These are phyloP conservation scores for Didymella keratinophila DNA, from an alignment of 2,329 filamentous ascomycete genomes.

Conservation along the genomic window DNA sequence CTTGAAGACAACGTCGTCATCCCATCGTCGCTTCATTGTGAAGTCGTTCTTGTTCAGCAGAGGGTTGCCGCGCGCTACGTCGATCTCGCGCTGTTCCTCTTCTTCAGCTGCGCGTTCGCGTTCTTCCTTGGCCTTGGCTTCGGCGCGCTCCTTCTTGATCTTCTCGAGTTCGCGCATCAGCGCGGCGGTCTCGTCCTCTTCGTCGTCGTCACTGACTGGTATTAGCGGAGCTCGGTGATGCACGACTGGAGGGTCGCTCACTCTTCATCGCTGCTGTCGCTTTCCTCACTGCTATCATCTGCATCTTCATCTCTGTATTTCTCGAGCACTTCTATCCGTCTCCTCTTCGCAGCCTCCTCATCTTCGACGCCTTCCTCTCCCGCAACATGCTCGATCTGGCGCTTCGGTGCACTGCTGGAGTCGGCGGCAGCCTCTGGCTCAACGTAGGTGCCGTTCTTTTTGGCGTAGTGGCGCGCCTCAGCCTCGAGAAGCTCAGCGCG, in stretches of 20 bases:
- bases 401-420: constrained; percentile 64
- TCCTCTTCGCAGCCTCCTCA: constrained; percentile 80
- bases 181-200: constrained; percentile 83
- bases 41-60: constrained; percentile 88
- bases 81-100: constrained; percentile 81
- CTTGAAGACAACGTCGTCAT: constrained; percentile 99
- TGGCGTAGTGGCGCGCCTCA: constrained; percentile 86
- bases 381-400: constrained; percentile 65
- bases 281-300: constrained; percentile 67
- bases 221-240: constrained; percentile 24
- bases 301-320: constrained; percentile 90
- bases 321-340: constrained; percentile 76
- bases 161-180: constrained; percentile 93
- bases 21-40: constrained; percentile 91
- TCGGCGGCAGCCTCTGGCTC: constrained; percentile 56
- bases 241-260: constrained; percentile 28
- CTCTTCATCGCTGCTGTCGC: constrained; percentile 65
- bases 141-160: constrained; percentile 85
- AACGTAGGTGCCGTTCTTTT: constrained; percentile 72
- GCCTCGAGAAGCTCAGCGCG: constrained; percentile 88
- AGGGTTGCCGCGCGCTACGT: constrained; percentile 92
- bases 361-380: constrained; percentile 61
- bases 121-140: constrained; percentile 83
- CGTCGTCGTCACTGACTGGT: constrained; percentile 56
- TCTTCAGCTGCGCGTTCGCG: constrained; percentile 81